Conservation (phyloP, 495 filamentous ascomycete species). For the Recurvomyces mirabilis region DNA sequence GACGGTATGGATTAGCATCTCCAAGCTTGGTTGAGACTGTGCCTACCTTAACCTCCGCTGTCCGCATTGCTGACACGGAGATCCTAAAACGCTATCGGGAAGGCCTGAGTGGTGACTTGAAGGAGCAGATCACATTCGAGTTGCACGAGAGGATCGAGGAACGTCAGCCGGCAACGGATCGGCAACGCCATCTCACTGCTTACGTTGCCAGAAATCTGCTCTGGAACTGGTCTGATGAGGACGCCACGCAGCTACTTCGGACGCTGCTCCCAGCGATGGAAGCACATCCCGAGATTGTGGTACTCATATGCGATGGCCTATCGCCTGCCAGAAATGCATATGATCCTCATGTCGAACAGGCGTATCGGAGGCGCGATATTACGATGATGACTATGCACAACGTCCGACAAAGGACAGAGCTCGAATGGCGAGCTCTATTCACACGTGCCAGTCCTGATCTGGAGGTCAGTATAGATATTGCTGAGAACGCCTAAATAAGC, state of each 20-base stretch:
- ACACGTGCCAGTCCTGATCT: not conserved
- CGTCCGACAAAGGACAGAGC: not conserved
- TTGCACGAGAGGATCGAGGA: not conserved
- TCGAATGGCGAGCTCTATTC: not conserved
- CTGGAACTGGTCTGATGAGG: constrained; percentile 1
- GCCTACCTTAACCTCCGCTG: not conserved
- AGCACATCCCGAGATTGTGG: not conserved
- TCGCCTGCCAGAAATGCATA: not conserved
- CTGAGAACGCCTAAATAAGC: not conserved
- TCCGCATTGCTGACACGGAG: not conserved
- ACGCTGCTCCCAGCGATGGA: not conserved
- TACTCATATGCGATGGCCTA: not conserved
- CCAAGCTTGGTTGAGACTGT: not conserved
- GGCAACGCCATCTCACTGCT: not conserved
- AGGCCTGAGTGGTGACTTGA: not conserved
- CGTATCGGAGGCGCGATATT: not conserved
- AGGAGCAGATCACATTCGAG: not conserved
- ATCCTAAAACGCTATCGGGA: not conserved
- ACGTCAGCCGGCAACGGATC: not conserved
- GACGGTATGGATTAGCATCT: not conserved
- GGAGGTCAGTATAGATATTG: not conserved
- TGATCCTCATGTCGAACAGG: not conserved
- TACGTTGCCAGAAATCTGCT: not conserved
- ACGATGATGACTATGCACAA: constrained; percentile 4
- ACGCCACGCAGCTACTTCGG: not conserved